A percentile compares a stretch with the other conserved stretches of the same genome.
These are phyloP conservation scores for Lentinula raphanica DNA, from an alignment of 768 basidiomycete species.

Conservation along the genomic window DNA sequence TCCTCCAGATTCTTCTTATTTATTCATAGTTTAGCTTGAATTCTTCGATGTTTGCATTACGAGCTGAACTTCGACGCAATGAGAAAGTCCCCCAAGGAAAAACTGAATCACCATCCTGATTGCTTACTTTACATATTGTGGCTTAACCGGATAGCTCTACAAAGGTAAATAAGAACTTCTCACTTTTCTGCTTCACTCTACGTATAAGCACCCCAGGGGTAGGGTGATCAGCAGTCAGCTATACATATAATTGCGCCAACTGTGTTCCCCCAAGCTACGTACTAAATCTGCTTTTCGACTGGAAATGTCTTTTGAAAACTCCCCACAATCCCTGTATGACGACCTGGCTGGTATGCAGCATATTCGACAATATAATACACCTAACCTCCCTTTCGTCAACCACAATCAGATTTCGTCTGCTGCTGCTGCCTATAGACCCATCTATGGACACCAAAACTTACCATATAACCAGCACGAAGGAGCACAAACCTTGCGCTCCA, in stretches of 20 bases:
- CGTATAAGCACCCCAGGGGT: neutral
- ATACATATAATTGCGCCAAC: neutral
- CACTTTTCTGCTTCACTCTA: neutral
- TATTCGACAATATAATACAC: neutral
- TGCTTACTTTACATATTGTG: slow-evolving; percentile 5
- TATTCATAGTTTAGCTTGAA: neutral
- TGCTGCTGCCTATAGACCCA: neutral
- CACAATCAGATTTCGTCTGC: neutral
- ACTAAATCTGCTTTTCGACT: neutral
- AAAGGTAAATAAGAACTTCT: neutral
- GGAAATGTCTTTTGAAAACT: neutral
- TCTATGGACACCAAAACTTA: neutral
- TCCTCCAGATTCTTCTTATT: neutral
- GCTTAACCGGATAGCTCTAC: neutral
- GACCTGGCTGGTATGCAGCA: neutral
- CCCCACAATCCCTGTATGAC: neutral
- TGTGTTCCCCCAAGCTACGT: neutral
- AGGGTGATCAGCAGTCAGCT: slow-evolving; percentile 1
- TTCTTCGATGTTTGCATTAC: neutral
- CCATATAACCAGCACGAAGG: too few species aligned
- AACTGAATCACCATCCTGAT: slow-evolving; percentile 1
- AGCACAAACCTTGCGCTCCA: neutral
- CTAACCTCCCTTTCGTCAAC: neutral
- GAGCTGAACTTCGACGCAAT: neutral
- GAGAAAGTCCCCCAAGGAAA: neutral